Percentiles rank a stretch among this genome's conserved stretches.
Evolutionary conservation across 257 asterid genomes (phyloP).

Genomic region (Gardenia jasminoides): DNA sequence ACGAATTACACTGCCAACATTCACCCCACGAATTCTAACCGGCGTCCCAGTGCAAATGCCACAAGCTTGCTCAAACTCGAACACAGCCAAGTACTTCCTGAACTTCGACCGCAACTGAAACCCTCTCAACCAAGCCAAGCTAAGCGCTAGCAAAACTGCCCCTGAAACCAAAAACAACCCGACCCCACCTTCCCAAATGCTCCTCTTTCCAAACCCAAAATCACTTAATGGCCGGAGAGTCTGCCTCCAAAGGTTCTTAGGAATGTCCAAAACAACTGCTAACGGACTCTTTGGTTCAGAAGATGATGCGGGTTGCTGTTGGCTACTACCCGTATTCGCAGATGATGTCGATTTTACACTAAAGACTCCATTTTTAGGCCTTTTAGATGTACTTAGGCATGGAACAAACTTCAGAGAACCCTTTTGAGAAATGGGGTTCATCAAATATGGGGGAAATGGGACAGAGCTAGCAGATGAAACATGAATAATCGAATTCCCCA

Average conservation of each 20-base stretch:
- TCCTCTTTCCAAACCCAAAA: slow-evolving; percentile 92
- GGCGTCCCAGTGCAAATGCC: slow-evolving; percentile 95
- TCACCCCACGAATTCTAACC: slow-evolving; percentile 91
- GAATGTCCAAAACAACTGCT: slow-evolving; percentile 58
- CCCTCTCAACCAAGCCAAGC: slow-evolving; percentile 93
- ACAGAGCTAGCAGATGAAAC: slow-evolving; percentile 46
- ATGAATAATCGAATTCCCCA: slow-evolving; percentile 42
- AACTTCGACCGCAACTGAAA: slow-evolving; percentile 84
- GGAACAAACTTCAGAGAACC: slow-evolving; percentile 44
- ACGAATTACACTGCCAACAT: slow-evolving; percentile 82
- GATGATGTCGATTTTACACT: slow-evolving; percentile 47
- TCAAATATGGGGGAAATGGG: slow-evolving; percentile 32
- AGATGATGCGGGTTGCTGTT: slow-evolving; percentile 35
- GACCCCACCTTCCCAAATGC: slow-evolving; percentile 99
- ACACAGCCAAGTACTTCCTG: slow-evolving; percentile 73
- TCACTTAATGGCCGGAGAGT: slow-evolving; percentile 81
- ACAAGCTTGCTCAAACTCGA: slow-evolving; percentile 91
- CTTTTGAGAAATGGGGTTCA: slow-evolving; percentile 31
- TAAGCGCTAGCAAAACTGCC: slow-evolving; percentile 68
- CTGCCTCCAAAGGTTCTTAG: slow-evolving; percentile 70
- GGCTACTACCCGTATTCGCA: slow-evolving; percentile 39
- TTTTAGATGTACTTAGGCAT: slow-evolving; percentile 28
- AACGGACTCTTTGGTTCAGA: slow-evolving; percentile 50
- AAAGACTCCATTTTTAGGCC: slow-evolving; percentile 30
- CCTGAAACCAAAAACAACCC: slow-evolving; percentile 91